Evolutionary conservation across 306 rosid genomes (phyloP), one percentile per base, ranked within the genome.

Genomic region (Quercus cerris): DNA sequence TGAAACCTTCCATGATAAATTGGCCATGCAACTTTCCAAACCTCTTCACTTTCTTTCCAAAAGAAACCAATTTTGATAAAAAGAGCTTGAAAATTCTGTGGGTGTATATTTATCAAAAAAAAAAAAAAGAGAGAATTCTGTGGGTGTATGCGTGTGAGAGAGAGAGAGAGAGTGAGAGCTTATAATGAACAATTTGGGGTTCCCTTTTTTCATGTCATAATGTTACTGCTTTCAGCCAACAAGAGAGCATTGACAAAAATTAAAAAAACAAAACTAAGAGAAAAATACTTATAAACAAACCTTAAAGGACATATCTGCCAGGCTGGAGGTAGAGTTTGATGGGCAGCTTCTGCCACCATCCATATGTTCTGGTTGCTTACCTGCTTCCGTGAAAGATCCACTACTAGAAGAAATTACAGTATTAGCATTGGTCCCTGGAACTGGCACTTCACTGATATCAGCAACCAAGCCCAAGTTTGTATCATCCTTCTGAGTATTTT

Each of bases 221-320:
- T 35, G 46, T 31, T 64, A 64, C 70, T 17, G 17, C 70, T 64
- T 56, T 73, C 73, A 72, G 69, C 63, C 77, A 31, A 67, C 52
- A 77, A 78, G 55, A 67, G 31, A 67, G 20, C 73, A 85, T 9
- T 84, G 77, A 71, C 70, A 73, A 76, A 52, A 75, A 62, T 52
- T 41, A 76, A 52, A 58, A 44, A 64, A 41, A 41, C 11, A 35
- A 41, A 41, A 41, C 46, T 8, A 11, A 56, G 54, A 49, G n/a
- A 59, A 71, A 31, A 54, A 70, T 75, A 73, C 74, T 71, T 27
- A 30, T 12, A 61, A 74, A 75, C 91, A 75, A 69, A 90, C 99
- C 90, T 90, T 93, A 84, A 90, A 87, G 77, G 84, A 81, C 76
- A 90, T 63, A 75, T 90, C 90, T 69, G 80, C 87, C 77, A 82